Evolutionary conservation across 805 yeast genomes (phyloP), one percentile per base, ranked within the genome.

Genomic region (Yamadazyma kitorensis): DNA sequence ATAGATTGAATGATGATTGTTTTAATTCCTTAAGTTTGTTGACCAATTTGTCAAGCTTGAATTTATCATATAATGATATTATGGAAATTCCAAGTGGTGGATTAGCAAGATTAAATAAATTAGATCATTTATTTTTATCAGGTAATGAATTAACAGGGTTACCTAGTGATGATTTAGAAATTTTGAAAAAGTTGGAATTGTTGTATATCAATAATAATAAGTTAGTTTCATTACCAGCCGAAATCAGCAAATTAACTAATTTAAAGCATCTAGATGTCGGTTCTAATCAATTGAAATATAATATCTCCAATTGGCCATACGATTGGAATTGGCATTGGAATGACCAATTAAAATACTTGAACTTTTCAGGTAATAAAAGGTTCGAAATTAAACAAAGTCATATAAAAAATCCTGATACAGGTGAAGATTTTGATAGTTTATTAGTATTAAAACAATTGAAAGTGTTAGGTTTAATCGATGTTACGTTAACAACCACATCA

Each of bases 261-360:
- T 62, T 93, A 50, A 74, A 73, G 20, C 82, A 80, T 7, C 70
- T 93, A 23, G 99, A 93, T 61, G 93, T 86, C 12, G 95, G 97
- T 3, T 85, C 94, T 2, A 93, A 93, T 55, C 82, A 80, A 41
- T 67, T 93, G 59, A 85, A 88, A 51, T 93, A 93, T 59, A 93
- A 93, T 49, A 87, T 91, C 36, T 83, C 93, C 3, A 93, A 93
- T 57, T 86, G 88, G 74, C 94, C 93, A 11, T 91, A 86, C 53
- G 98, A 93, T 55, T 93, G 98, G 97, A 93, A 87, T 59, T 93
- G 98, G 98, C 80, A 83, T 48, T 80, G 80, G 67, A 93, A 93
- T 53, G 67, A 73, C 34, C 76, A 78, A 26, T 67, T 93, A 57
- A 78, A 71, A 46, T 88, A 83, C 49, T 72, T 93, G 54, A 93